Conservation (phyloP, 1,284 basidiomycete species). For the Ganoderma lingzhi region DNA sequence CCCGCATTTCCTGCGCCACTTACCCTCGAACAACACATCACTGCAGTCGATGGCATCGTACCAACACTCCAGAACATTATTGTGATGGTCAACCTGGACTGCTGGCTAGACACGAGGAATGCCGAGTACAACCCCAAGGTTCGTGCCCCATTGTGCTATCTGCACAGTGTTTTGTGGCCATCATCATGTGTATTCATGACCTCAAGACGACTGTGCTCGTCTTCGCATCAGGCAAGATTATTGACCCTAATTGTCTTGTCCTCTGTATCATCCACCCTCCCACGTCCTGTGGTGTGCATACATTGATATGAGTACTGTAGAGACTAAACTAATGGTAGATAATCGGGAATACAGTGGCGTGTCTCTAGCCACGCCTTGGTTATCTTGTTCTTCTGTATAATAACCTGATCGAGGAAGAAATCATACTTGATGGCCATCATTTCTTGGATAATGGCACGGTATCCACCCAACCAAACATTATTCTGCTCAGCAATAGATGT, state of each 20-base stretch:
- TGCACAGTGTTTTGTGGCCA: constrained; percentile 97
- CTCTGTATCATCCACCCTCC: constrained; percentile 28
- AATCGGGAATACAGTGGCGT: too few species aligned
- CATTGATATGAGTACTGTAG: background rate
- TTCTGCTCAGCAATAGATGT: too few species aligned
- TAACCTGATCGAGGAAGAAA: too few species aligned
- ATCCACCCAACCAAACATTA: too few species aligned
- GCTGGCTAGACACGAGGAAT: constrained; percentile 95
- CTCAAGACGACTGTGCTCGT: constrained; percentile 99
- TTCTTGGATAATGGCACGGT: too few species aligned
- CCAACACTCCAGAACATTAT: constrained; percentile 98
- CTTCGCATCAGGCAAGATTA: constrained; percentile 98
- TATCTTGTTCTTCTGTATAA: too few species aligned
- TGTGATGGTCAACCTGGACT: constrained; percentile 98
- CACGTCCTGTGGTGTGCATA: constrained; percentile 23
- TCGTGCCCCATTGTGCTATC: constrained; percentile 62
- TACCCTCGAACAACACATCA: constrained; percentile 90
- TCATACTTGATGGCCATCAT: too few species aligned
- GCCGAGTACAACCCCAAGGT: constrained; percentile 99
- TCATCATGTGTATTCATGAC: constrained; percentile 99
- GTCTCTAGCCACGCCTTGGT: too few species aligned
- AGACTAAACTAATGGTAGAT: too few species aligned
- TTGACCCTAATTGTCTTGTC: constrained; percentile 26
- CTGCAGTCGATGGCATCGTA: constrained; percentile 93
- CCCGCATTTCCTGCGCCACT: constrained; percentile 73